Evolutionary conservation across 768 basidiomycete genomes (phyloP).

Genomic region (Clitopilus passeckerianus): DNA sequence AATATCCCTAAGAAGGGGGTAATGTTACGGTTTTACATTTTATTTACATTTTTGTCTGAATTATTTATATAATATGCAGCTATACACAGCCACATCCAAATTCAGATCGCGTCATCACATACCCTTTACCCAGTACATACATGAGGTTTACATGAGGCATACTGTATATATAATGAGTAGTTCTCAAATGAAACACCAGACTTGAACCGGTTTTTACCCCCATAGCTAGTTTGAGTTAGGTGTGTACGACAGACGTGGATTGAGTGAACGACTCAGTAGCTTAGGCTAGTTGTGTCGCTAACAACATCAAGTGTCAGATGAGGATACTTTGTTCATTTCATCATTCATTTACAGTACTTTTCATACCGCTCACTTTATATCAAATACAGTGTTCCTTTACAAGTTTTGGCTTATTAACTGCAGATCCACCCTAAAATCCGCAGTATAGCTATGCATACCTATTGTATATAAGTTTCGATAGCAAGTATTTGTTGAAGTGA

Average conservation of each 20-base stretch:
- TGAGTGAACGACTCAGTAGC: neutral
- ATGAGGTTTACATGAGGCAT: neutral
- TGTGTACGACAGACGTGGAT: neutral
- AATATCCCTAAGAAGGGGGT: neutral
- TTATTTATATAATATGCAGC: neutral
- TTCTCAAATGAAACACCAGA: neutral
- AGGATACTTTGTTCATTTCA: too few species aligned
- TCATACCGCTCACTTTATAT: too few species aligned
- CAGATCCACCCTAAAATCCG: too few species aligned
- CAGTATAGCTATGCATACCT: too few species aligned
- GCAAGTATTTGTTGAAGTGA: too few species aligned
- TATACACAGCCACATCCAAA: neutral
- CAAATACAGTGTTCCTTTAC: too few species aligned
- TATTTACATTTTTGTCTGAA: neutral
- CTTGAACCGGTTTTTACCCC: neutral
- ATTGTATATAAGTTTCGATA: too few species aligned
- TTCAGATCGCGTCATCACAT: neutral
- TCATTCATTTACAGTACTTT: too few species aligned
- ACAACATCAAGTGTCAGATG: too few species aligned
- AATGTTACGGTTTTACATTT: neutral
- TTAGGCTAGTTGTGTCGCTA: neutral
- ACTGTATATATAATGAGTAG: neutral
- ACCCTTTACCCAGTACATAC: neutral
- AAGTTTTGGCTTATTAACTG: too few species aligned
- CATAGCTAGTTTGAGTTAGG: neutral